Conservation (phyloP, 306 rosid species). For the Elaeagnus macrophylla region DNA sequence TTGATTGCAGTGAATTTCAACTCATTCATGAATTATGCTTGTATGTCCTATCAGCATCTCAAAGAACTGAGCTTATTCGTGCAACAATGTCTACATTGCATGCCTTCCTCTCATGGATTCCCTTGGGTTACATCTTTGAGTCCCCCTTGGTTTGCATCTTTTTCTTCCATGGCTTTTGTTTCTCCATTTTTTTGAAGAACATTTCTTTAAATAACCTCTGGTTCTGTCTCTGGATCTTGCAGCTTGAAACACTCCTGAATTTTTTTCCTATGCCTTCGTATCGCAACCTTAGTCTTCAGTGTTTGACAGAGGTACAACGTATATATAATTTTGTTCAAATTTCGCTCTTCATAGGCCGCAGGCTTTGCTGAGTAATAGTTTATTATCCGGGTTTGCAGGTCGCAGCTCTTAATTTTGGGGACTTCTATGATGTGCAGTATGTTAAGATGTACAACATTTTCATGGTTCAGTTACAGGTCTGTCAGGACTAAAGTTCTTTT, state of each 20-base stretch:
- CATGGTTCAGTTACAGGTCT: slow-evolving; percentile 86
- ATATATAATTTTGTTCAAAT: not conserved
- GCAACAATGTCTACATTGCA: slow-evolving; percentile 89
- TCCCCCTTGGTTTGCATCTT: slow-evolving; percentile 66
- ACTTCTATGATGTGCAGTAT: slow-evolving; percentile 63
- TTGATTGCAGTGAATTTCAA: slow-evolving; percentile 83
- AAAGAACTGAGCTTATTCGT: slow-evolving; percentile 82
- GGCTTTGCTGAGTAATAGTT: not conserved
- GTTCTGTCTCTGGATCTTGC: slow-evolving; percentile 20
- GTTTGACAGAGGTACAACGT: slow-evolving; percentile 71
- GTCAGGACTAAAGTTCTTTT: slow-evolving; percentile 8
- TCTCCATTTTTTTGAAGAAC: slow-evolving; percentile 2
- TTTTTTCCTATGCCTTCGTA: slow-evolving; percentile 79
- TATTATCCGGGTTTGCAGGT: slow-evolving; percentile 43
- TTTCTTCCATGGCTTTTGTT: slow-evolving; percentile 12
- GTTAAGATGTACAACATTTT: slow-evolving; percentile 80
- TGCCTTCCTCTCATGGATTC: slow-evolving; percentile 98
- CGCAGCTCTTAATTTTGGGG: slow-evolving; percentile 76
- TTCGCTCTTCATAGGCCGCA: not conserved
- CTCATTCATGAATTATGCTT: slow-evolving; percentile 97
- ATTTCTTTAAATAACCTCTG: slow-evolving; percentile 5
- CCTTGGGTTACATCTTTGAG: slow-evolving; percentile 93
- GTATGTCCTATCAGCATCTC: slow-evolving; percentile 89
- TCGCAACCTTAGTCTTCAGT: slow-evolving; percentile 84
- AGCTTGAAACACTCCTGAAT: slow-evolving; percentile 91